A percentile compares a stretch with the other conserved stretches of the same genome.
Evolutionary conservation across 2,329 filamentous ascomycete genomes (phyloP).

Genomic region (Lithohypha guttulata): DNA sequence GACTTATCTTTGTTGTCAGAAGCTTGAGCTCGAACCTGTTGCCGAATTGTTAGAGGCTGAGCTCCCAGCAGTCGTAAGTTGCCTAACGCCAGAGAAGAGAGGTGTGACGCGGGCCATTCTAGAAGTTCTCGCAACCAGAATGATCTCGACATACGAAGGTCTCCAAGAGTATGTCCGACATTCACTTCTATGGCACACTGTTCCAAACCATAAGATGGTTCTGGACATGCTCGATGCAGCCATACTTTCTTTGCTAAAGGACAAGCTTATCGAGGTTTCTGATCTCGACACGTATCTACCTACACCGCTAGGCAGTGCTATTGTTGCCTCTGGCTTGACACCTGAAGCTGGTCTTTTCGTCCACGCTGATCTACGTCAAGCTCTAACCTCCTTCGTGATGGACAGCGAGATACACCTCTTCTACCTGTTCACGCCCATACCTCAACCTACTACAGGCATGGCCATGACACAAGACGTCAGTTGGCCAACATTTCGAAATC

Average conservation of each 20-base stretch:
- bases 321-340: constrained; percentile 61
- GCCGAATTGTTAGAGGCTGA: constrained; percentile 62
- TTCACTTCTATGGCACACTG: constrained; percentile 54
- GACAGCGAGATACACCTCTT: constrained; percentile 71
- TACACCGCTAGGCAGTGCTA: constrained; percentile 57
- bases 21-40: constrained; percentile 57
- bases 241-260: constrained; percentile 45
- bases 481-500: constrained; percentile 62
- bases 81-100: constrained; percentile 54
- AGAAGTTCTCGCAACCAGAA: constrained; percentile 56
- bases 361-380: constrained; percentile 55
- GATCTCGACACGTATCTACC: constrained; percentile 43
- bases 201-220: constrained; percentile 38
- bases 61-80: constrained; percentile 58
- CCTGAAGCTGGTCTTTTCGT: constrained; percentile 67
- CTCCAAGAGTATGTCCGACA: constrained; percentile 58
- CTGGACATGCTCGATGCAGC: constrained; percentile 47
- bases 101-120: constrained; percentile 62
- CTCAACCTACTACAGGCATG: constrained; percentile 27
- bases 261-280: constrained; percentile 46
- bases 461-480: constrained; percentile 48
- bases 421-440: constrained; percentile 66
- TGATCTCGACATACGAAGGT: constrained; percentile 55
- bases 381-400: constrained; percentile 64
- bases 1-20: constrained; percentile 64